Evolutionary conservation across 305 asterid genomes (phyloP), one percentile per base, ranked within the genome.

Genomic region (Fraxinus latifolia): DNA sequence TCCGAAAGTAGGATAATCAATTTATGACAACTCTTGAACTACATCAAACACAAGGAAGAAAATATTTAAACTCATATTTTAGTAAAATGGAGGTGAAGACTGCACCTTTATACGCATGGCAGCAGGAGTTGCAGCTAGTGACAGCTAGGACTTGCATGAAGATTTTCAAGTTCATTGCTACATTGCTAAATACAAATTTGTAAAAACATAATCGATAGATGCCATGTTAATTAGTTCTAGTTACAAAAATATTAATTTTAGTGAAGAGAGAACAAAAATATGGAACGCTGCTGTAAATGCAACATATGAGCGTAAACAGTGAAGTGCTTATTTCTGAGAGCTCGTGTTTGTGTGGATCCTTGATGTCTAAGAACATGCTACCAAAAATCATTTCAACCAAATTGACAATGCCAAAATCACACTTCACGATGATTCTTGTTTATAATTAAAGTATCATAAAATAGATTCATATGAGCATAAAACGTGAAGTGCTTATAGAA

Each of bases 401-500:
- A 62, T 68, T 65, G 79, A 36, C 1, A 74, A 32, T 36, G 74
- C 76, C 37, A 36, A 65, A 77, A 29, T 39, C 73, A 60, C 25
- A 65, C 36, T 7, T 42, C 47, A 36, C n/a, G 3, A 29, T 14
- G 68, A 12, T 79, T 47, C 77, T 23, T 65, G 47, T 47, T 79
- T 80, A 79, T 37, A 11, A 58, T 68, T 67, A 33, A n/a, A 36
- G 68, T 33, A 19, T 55, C 42, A 34, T 25, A 15, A 71, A 36
- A 77, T 33, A 50, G 42, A 73, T 67, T 19, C 17, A 50, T 50
- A n/a, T 39, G 4, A 23, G 27, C 21, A 55, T 42, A 23, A 23
- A 67, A 81, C 67, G 71, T 15, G 36, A 77, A 73, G 55, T 60
- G 25, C 80, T 25, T 44, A 53, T 47, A 65, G 25, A n/a, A 53